Conservation (phyloP, 176 grass and related monocot genomes). For the Musa acuminata region DNA sequence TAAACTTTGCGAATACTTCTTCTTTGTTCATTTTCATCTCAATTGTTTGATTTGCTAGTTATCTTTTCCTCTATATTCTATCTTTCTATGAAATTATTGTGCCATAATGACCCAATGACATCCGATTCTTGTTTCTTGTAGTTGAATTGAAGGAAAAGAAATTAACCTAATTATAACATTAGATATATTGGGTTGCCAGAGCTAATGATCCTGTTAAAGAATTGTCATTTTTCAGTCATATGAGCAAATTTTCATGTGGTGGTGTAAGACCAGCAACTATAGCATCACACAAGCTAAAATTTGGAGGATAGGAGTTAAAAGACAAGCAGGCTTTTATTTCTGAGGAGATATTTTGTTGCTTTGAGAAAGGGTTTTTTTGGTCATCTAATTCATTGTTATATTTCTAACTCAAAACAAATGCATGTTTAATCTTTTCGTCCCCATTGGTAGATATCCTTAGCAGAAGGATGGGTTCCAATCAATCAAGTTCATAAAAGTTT, state of each 20-base stretch:
- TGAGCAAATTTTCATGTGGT: background rate
- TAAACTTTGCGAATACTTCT: background rate
- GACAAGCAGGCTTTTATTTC: background rate
- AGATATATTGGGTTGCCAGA: background rate
- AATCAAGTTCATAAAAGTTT: too few relatives aligned
- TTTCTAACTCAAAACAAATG: too few relatives aligned
- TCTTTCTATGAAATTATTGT: background rate
- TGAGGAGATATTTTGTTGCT: background rate
- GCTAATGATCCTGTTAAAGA: background rate
- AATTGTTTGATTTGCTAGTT: background rate
- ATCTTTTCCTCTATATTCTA: background rate
- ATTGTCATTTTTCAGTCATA: background rate
- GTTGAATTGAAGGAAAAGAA: background rate
- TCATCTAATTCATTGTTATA: too few relatives aligned
- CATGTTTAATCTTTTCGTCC: too few relatives aligned
- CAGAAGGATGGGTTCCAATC: too few relatives aligned
- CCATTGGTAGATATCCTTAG: too few relatives aligned
- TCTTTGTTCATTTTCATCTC: background rate
- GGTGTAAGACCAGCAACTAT: background rate
- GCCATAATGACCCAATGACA: background rate
- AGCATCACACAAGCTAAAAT: background rate
- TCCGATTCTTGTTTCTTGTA: background rate
- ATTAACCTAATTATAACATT: background rate
- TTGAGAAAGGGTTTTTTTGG: background rate
- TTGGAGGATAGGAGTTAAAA: background rate